These are phyloP conservation scores for Aurinia saxatilis DNA, from an alignment of 345 rosid species.

Conservation along the genomic window DNA sequence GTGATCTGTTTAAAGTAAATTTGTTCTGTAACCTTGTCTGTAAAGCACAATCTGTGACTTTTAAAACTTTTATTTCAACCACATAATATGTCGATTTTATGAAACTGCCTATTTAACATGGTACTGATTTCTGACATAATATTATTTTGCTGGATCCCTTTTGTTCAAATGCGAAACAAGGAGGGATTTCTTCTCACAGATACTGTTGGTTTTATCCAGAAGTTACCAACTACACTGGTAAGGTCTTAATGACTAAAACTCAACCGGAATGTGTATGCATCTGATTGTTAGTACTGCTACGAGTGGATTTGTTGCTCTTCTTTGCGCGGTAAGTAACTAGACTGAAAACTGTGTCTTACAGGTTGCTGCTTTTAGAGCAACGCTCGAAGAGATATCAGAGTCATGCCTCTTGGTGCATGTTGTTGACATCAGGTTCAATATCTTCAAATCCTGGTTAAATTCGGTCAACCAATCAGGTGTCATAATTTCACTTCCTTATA, in stretches of 20 bases:
- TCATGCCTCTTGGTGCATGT: slow-evolving; percentile 89
- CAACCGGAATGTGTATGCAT: slow-evolving; percentile 7
- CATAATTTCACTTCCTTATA: slow-evolving; percentile 14
- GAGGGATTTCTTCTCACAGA: slow-evolving; percentile 89
- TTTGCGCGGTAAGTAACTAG: slow-evolving; percentile 3
- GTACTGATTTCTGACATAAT: too few relatives aligned
- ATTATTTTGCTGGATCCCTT: background rate
- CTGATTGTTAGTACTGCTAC: background rate
- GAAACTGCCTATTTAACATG: too few relatives aligned
- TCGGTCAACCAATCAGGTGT: background rate
- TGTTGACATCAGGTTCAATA: slow-evolving; percentile 76
- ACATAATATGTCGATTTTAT: background rate
- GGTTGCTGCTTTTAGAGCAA: slow-evolving; percentile 99
- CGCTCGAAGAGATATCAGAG: slow-evolving; percentile 90
- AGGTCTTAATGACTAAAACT: slow-evolving; percentile 26
- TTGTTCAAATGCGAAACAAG: slow-evolving; percentile 64
- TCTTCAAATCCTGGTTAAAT: background rate
- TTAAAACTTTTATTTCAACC: background rate
- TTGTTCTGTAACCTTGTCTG: too few relatives aligned
- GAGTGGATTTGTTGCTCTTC: too few relatives aligned
- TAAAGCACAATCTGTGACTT: background rate
- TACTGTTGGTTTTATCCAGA: slow-evolving; percentile 95
- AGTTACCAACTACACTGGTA: slow-evolving; percentile 92
- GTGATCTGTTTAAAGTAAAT: background rate
- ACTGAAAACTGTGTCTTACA: slow-evolving; percentile 28